Base-by-base conservation (phyloP, 371 early-diverging fungal species). In the Lichtheimia ornata region DNA sequence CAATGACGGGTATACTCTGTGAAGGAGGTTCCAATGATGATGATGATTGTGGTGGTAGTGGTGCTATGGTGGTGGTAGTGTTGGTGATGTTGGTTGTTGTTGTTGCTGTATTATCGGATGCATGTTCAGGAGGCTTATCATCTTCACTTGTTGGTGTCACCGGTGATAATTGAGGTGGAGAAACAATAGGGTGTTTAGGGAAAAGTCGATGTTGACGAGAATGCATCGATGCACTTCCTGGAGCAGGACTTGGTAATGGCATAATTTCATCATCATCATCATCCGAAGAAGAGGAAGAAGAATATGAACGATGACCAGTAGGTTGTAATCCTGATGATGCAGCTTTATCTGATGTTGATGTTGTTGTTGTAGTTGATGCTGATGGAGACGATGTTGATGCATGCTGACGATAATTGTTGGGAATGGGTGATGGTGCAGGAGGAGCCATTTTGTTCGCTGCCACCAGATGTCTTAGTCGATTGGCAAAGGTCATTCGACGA, bases 391-490 rank as follows among this genome's bases (percentile, higher is more conserved):
- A 47, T 53, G 67, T 67, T 7, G 58, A 59, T 56, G 12, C 53
- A 20, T 52, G 50, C 58, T 25, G 61, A 59, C 43, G 61, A 42
- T 27, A 76, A 54, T 68, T 55, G 22, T 73, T 69, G 27, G 77
- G 77, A 58, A 73, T 71, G 9, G 73, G 70, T n/a, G 69, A 62
- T 5, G 69, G 73, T 11, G 65, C 64, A 30, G 76, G 62, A 47
- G 67, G 59, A 14, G 63, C 67, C 25, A 62, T 70, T 20, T 69
- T 69, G 28, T 64, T 63, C 11, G 69, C 65, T 15, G 71, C 68
- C 17, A 74, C 69, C 11, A 77, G 20, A 17, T 67, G 64, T 45
- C 74, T 57, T 40, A 77, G 57, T n/a, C 77, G 61, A 50, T 55
- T 70, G 12, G 74, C 72, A 63, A 67, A 69, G 30, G 54, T 52